phyloP scores from a whole-genome alignment of 1,284 basidiomycete genomes.

The Gomphus bonarii region DNA sequence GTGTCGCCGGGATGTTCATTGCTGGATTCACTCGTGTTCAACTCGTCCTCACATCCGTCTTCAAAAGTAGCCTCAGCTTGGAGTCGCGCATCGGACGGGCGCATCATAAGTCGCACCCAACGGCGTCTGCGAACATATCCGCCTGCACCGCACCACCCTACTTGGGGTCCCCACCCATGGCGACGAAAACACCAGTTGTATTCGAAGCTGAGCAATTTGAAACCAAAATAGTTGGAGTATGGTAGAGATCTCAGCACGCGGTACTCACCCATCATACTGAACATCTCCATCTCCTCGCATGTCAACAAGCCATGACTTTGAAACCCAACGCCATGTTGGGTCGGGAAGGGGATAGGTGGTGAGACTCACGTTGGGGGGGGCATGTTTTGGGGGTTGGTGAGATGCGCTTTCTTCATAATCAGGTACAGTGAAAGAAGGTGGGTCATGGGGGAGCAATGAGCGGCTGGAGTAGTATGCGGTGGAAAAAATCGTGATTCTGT shows the following conservation, averaged over 20 bases:
- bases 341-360: constrained; percentile 67
- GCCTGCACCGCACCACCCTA: constrained; percentile 47
- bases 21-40: constrained; percentile 14
- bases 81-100: constrained; percentile 30
- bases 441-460: constrained; percentile 62
- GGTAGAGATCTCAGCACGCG: not conserved
- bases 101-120: constrained; percentile 75
- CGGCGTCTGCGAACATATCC: constrained; percentile 65
- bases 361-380: constrained; percentile 45
- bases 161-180: constrained; percentile 50
- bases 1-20: not conserved
- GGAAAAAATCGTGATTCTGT: constrained; percentile 61
- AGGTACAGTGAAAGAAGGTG: constrained; percentile 64
- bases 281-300: constrained; percentile 71
- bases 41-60: constrained; percentile 18
- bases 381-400: constrained; percentile 10
- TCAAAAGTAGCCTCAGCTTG: constrained; percentile 25
- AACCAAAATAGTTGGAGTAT: not conserved
- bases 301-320: constrained; percentile 73
- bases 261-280: constrained; percentile 52
- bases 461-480: constrained; percentile 59
- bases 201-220: constrained; percentile 37
- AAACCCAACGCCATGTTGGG: constrained; percentile 72
- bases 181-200: constrained; percentile 68
- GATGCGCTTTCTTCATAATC: constrained; percentile 27